A percentile compares a stretch with the other conserved stretches of the same genome.
phyloP scores from a whole-genome alignment of 2,329 filamentous ascomycete species.

The Scleromitrula shiraiana region DNA sequence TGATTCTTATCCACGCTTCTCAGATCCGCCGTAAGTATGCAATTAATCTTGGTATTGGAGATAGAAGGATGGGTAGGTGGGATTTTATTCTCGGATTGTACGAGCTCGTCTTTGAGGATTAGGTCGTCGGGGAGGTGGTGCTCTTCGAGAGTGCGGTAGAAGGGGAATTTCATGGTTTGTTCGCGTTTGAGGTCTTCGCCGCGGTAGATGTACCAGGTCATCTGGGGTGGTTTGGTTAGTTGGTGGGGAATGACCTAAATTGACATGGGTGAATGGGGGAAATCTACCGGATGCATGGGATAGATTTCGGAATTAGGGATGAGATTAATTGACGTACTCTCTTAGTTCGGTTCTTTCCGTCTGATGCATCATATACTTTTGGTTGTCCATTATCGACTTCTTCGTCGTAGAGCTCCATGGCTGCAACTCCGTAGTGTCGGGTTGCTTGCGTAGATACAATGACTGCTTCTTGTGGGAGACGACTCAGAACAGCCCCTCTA shows the following conservation, averaged over 20 bases:
- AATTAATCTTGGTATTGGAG: neutral
- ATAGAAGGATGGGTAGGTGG: slow-evolving; percentile 4
- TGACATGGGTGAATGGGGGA: too few relatives aligned
- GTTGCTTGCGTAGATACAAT: slow-evolving; percentile 16
- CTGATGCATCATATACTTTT: slow-evolving; percentile 1
- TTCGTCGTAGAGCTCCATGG: neutral
- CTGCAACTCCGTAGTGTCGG: slow-evolving; percentile 19
- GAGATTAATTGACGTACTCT: neutral
- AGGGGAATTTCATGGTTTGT: slow-evolving; percentile 13
- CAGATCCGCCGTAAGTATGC: slow-evolving; percentile 9
- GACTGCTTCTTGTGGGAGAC: slow-evolving; percentile 13
- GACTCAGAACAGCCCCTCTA: slow-evolving; percentile 19
- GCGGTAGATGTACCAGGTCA: slow-evolving; percentile 19
- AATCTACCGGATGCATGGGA: too few relatives aligned
- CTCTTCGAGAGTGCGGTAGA: slow-evolving; percentile 10
- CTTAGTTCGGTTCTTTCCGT: neutral
- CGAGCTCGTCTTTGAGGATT: slow-evolving; percentile 14
- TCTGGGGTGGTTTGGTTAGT: slow-evolving; percentile 9
- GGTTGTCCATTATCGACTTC: slow-evolving; percentile 8
- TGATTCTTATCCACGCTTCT: slow-evolving; percentile 6
- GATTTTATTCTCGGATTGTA: slow-evolving; percentile 5
- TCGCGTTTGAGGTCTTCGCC: slow-evolving; percentile 17
- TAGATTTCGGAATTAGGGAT: too few relatives aligned
- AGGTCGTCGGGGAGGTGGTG: slow-evolving; percentile 3
- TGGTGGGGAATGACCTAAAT: neutral